These are phyloP conservation scores for Carpinus fangiana DNA, from an alignment of 306 rosid genomes.

Conservation along the genomic window DNA sequence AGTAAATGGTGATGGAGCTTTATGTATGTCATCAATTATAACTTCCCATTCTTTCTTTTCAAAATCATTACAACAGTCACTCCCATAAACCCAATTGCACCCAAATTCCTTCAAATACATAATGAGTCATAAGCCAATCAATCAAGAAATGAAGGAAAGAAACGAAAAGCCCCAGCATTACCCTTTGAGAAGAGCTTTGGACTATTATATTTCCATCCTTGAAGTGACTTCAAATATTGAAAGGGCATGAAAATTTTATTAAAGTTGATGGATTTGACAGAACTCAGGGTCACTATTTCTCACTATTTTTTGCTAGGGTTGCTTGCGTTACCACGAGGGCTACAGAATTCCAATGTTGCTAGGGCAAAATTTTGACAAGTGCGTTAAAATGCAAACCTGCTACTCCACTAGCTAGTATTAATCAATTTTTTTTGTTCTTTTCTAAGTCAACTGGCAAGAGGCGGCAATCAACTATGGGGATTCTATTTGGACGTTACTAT, in stretches of 20 bases:
- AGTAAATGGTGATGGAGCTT: conserved; percentile 28
- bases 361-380: conserved; percentile 24
- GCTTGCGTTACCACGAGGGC: conserved; percentile 37
- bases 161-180: conserved; percentile 6
- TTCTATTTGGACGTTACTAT: no score
- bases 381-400: background rate
- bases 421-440: no score
- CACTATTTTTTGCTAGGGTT: conserved; percentile 36
- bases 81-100: conserved; percentile 68
- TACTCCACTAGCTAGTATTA: background rate
- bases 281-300: conserved; percentile 58
- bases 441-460: no score
- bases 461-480: no score
- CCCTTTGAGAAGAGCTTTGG: conserved; percentile 35
- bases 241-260: conserved; percentile 38
- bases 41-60: conserved; percentile 48
- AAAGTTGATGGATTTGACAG: conserved; percentile 84
- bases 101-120: conserved; percentile 29
- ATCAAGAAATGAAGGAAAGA: conserved; percentile 40
- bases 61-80: conserved; percentile 79
- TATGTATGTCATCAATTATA: conserved; percentile 40
- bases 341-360: conserved; percentile 29
- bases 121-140: conserved; percentile 52
- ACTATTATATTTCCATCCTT: conserved; percentile 38
- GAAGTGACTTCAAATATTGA: conserved; percentile 71